Percentiles rank a stretch among this genome's conserved stretches.
These are phyloP conservation scores for Punctularia strigosozonata DNA, from an alignment of 768 basidiomycete genomes.

Conservation along the genomic window DNA sequence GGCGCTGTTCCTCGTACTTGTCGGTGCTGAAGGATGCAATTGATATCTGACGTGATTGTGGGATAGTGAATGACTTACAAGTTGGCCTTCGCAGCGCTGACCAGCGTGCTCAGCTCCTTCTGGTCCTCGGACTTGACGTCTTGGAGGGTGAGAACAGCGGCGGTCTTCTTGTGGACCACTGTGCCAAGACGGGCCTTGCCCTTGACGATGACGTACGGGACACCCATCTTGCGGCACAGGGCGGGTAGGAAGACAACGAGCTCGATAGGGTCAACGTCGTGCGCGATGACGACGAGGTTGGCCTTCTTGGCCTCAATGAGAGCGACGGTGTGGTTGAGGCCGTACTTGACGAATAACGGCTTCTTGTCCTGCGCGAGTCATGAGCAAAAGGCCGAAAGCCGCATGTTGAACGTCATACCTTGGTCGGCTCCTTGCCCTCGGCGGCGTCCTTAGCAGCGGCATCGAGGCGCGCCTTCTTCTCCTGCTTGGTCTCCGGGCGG, in stretches of 20 bases:
- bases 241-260: conserved; percentile 97
- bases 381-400: not conserved
- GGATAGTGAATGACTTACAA: no score
- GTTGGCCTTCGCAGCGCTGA: conserved; percentile 93
- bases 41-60: no score
- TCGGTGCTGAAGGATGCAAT: conserved; percentile 63
- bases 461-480: conserved; percentile 91
- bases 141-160: conserved; percentile 81
- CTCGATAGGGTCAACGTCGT: conserved; percentile 99
- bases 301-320: conserved; percentile 98
- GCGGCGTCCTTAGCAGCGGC: conserved; percentile 68
- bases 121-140: conserved; percentile 94
- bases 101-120: conserved; percentile 83
- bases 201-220: conserved; percentile 97
- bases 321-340: conserved; percentile 93
- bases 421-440: conserved; percentile 61
- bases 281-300: conserved; percentile 86
- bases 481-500: conserved; percentile 86
- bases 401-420: conserved; percentile 21
- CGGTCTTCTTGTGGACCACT: conserved; percentile 97
- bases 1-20: conserved; percentile 87
- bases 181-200: conserved; percentile 97
- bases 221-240: conserved; percentile 98
- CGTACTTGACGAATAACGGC: conserved; percentile 91
- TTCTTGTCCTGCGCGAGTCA: conserved; percentile 87